These are phyloP conservation scores for Thermomyces lanuginosus DNA, from an alignment of 2,329 filamentous ascomycete species.

Conservation along the genomic window DNA sequence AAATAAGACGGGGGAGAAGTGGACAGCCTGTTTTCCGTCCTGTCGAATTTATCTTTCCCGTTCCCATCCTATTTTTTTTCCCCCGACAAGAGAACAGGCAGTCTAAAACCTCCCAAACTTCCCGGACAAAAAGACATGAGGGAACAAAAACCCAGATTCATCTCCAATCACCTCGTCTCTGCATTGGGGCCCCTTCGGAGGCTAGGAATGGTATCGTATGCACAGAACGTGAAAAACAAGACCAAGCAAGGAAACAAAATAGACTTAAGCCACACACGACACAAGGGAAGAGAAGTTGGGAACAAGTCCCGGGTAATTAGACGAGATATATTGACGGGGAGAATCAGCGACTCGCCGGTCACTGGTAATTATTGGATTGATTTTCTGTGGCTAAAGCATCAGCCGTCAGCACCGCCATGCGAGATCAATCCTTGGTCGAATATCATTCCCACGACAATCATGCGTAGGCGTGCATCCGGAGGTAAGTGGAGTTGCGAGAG, in stretches of 20 bases:
- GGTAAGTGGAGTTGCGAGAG: conserved; percentile 6
- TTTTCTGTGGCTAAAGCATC: conserved; percentile 14
- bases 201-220: conserved; percentile 9
- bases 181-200: too few relatives aligned
- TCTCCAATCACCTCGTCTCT: too few relatives aligned
- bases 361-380: conserved; percentile 15
- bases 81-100: conserved; percentile 2
- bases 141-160: conserved; percentile 1
- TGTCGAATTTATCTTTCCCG: too few relatives aligned
- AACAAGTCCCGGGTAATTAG: conserved; percentile 3
- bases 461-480: conserved; percentile 9
- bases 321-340: conserved; percentile 2
- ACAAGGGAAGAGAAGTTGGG: conserved; percentile 5
- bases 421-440: too few relatives aligned
- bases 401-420: conserved; percentile 14
- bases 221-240: conserved; percentile 7
- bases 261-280: too few relatives aligned
- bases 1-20: too few relatives aligned
- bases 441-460: conserved; percentile 7
- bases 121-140: not conserved
- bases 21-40: too few relatives aligned
- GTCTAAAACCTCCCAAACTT: conserved; percentile 1
- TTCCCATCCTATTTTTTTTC: too few relatives aligned
- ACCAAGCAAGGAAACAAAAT: conserved; percentile 4
- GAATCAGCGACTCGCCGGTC: conserved; percentile 5